Evolutionary conservation across 306 rosid genomes (phyloP).

Genomic region (Sicyos baderoa): DNA sequence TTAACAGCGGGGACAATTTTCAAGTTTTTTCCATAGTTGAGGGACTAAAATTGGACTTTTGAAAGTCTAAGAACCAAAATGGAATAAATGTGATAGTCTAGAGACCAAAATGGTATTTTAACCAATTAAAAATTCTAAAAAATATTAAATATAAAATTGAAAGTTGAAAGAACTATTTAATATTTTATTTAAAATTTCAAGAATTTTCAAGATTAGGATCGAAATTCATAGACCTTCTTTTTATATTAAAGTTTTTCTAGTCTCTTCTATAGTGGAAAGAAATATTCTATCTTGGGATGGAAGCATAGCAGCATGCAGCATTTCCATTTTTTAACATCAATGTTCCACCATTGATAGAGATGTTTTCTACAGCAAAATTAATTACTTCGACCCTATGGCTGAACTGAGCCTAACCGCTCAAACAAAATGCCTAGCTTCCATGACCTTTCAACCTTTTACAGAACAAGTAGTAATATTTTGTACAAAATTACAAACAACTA

Average conservation of each 20-base stretch:
- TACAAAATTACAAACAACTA: not conserved
- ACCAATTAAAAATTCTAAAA: too few relatives aligned
- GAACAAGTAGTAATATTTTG: not conserved
- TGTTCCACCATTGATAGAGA: not conserved
- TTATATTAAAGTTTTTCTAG: not conserved
- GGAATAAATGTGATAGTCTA: too few relatives aligned
- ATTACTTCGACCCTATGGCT: not conserved
- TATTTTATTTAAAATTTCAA: not conserved
- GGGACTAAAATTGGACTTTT: too few relatives aligned
- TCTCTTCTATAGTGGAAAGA: not conserved
- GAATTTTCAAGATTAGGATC: not conserved
- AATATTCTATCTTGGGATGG: slow-evolving; percentile 6
- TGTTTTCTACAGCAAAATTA: slow-evolving; percentile 1
- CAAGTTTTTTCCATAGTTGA: too few relatives aligned
- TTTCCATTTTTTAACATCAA: not conserved
- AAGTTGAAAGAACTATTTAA: not conserved
- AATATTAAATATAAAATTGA: not conserved
- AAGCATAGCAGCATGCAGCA: not conserved
- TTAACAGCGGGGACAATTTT: too few relatives aligned
- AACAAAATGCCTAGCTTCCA: slow-evolving; percentile 13
- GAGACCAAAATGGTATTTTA: too few relatives aligned
- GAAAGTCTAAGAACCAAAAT: too few relatives aligned
- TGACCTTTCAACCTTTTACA: not conserved
- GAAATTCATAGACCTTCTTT: too few relatives aligned
- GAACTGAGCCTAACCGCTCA: slow-evolving; percentile 1